Base-by-base conservation (phyloP, 371 early-diverging fungal species). In the Actinomortierella wolfii region DNA sequence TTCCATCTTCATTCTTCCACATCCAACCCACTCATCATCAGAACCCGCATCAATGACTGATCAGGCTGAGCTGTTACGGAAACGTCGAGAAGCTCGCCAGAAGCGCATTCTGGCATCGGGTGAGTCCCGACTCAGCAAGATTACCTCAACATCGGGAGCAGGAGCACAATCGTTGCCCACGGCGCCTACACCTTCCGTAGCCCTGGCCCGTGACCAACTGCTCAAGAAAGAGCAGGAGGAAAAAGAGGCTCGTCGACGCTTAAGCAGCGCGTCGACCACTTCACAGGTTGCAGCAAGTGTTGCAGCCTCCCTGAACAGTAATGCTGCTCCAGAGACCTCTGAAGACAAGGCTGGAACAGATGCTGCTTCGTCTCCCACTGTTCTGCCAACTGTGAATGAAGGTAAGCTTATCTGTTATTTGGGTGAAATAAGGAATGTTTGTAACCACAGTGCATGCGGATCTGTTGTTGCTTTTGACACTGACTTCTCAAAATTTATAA, bases 81-180 rank as follows among this genome's bases (percentile, higher is more conserved):
- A 77, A 49, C 80, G 87, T 50, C 81, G 87, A 28, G 81, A 83
- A 44, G 79, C 80, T 51, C 77, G 87, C 23, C 85, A 87, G 56
- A 81, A 83, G 67, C 77, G 75, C 54, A 87, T 87, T 51, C 69
- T 85, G 26, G 83, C 83, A 5, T 81, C 82, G 18, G 87, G 84
- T 26, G 80, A 78, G 44, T 82, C 83, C 62, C 65, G 87, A 43
- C 52, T 87, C 44, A 80, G 73, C 63, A 79, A 79, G 49, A 86
- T 86, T 51, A 86, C 86, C 13, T 81, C 81, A 46, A 85, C 82
- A 26, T 52, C 71, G 3, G 71, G 71, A 45, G 64, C 61, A 3
- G 61, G 53, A 29, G 51, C 71, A 3, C 71, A 71, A 23, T 61
- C 65, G 23, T 59, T 66, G 17, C 71, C 71, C 20, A 61, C 71